These are phyloP conservation scores for Mortierella sp. DNA, from an alignment of 371 early-diverging fungal genomes.

Conservation along the genomic window DNA sequence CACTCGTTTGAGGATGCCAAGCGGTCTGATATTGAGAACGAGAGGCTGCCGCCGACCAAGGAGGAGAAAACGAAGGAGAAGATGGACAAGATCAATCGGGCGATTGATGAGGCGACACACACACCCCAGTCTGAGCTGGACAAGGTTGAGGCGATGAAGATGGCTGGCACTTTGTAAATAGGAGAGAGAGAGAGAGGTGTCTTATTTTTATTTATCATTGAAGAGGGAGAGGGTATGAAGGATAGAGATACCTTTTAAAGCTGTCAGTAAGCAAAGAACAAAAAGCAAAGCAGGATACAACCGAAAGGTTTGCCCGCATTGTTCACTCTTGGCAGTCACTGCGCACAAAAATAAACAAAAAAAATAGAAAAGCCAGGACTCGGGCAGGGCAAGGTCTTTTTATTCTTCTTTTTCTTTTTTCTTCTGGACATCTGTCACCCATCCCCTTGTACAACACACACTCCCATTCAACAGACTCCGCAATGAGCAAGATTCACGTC, in stretches of 20 bases:
- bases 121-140: conserved; percentile 52
- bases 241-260: neutral
- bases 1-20: conserved; percentile 94
- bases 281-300: neutral
- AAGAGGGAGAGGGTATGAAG: neutral
- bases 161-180: conserved; percentile 21
- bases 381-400: neutral
- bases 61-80: conserved; percentile 63
- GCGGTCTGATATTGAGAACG: conserved; percentile 90
- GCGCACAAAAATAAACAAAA: conserved; percentile 13
- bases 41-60: conserved; percentile 89
- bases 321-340: neutral
- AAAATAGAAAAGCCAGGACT: neutral
- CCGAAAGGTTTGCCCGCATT: conserved; percentile 11
- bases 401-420: conserved; percentile 13
- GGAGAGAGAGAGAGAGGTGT: too few relatives aligned
- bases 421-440: conserved; percentile 36
- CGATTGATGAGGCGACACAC: conserved; percentile 62
- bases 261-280: neutral
- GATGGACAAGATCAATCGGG: conserved; percentile 64
- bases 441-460: conserved; percentile 7
- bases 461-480: neutral
- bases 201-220: neutral
- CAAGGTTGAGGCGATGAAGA: conserved; percentile 50
- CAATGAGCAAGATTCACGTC: conserved; percentile 63